A percentile compares a stretch with the other conserved stretches of the same genome.
These are phyloP conservation scores for Bassia scoparia DNA, from an alignment of 148 eudicot species.

Conservation along the genomic window DNA sequence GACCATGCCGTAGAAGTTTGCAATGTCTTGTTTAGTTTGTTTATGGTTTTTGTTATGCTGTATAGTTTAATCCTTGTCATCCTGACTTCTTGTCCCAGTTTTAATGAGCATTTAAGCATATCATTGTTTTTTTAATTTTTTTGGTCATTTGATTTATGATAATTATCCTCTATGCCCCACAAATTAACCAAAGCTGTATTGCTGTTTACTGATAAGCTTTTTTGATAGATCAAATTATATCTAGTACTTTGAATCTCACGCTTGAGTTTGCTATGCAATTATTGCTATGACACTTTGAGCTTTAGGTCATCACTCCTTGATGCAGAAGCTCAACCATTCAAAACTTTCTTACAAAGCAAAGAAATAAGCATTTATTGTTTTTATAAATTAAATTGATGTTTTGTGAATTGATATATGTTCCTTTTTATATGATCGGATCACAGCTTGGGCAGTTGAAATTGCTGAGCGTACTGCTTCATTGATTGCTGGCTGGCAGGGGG, in stretches of 20 bases:
- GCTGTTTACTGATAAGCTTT: not conserved
- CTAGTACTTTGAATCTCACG: not conserved
- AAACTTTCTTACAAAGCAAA: not conserved
- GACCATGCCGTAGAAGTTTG: not conserved
- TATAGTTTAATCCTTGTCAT: not conserved
- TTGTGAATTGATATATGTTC: conserved; percentile 20
- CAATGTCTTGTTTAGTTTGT: not conserved
- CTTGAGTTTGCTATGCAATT: not conserved
- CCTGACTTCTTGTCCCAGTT: not conserved
- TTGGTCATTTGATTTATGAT: not conserved
- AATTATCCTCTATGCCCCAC: not conserved
- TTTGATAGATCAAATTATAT: not conserved
- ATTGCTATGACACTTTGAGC: not conserved
- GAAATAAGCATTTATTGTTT: no score
- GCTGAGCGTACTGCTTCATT: conserved; percentile 97
- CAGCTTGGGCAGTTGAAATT: conserved; percentile 99
- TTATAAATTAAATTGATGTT: not conserved
- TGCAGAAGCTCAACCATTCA: not conserved
- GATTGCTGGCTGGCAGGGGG: conserved; percentile 98
- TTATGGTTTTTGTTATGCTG: not conserved
- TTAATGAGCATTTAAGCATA: not conserved
- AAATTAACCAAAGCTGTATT: not conserved
- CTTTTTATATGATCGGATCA: conserved; percentile 33
- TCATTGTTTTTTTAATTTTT: not conserved
- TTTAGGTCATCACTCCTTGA: not conserved